Evolutionary conservation across 768 basidiomycete species (phyloP).

Genomic region (Boletus reticulatus): DNA sequence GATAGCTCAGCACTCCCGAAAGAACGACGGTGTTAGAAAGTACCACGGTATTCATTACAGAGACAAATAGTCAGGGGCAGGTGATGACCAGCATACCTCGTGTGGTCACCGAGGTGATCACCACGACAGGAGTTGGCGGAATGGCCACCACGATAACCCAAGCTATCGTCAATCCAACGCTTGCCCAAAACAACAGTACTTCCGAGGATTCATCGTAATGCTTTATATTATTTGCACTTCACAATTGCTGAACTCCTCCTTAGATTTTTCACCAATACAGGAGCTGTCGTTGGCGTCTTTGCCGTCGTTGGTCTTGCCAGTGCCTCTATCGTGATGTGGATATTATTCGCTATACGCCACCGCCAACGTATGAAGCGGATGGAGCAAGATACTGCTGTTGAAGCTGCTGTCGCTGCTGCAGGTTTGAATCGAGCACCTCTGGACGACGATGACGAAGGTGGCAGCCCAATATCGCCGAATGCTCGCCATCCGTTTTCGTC

Average conservation of each 20-base stretch:
- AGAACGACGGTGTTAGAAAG: slow-evolving; percentile 53
- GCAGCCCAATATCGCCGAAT: slow-evolving; percentile 18
- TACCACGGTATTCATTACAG: slow-evolving; percentile 51
- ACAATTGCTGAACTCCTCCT: slow-evolving; percentile 5
- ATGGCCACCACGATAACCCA: slow-evolving; percentile 56
- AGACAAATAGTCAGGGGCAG: slow-evolving; percentile 56
- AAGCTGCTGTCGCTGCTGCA: slow-evolving; percentile 69
- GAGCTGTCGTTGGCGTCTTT: slow-evolving; percentile 91
- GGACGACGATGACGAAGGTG: slow-evolving; percentile 60
- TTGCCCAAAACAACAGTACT: slow-evolving; percentile 47
- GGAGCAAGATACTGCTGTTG: slow-evolving; percentile 71
- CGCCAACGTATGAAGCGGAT: slow-evolving; percentile 56
- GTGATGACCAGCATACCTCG: slow-evolving; percentile 51
- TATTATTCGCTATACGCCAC: slow-evolving; percentile 67
- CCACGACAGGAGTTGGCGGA: slow-evolving; percentile 55
- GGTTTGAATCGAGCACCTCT: slow-evolving; percentile 67
- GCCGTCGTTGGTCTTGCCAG: slow-evolving; percentile 83
- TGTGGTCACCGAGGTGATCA: slow-evolving; percentile 54
- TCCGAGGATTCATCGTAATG: slow-evolving; percentile 49
- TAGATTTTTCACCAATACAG: slow-evolving; percentile 86
- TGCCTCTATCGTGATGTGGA: slow-evolving; percentile 64
- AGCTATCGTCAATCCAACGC: slow-evolving; percentile 68
- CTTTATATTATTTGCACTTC: not conserved
- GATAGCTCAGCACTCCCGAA: slow-evolving; percentile 15
- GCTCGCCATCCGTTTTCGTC: slow-evolving; percentile 20